Evolutionary conservation across 2,329 filamentous ascomycete species (phyloP).

Genomic region (Coniochaeta sp.): DNA sequence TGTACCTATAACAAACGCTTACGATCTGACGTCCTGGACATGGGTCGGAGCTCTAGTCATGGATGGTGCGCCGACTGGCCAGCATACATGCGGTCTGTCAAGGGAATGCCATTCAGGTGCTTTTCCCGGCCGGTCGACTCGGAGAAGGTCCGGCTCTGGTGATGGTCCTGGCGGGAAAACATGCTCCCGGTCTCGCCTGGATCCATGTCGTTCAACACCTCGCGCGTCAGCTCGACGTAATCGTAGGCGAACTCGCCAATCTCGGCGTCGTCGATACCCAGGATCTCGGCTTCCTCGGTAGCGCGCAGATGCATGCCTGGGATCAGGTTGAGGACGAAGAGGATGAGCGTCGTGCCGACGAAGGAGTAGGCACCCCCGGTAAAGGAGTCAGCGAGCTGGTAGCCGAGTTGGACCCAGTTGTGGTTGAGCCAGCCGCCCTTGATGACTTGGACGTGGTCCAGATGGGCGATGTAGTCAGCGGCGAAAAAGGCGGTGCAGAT

Average conservation of each 20-base stretch:
- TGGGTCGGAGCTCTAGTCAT: slow-evolving; percentile 1
- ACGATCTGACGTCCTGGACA: background rate
- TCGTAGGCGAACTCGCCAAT: slow-evolving; percentile 95
- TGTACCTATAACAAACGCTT: background rate
- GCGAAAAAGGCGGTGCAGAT: slow-evolving; percentile 77
- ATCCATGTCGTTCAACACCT: slow-evolving; percentile 39
- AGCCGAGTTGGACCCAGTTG: slow-evolving; percentile 75
- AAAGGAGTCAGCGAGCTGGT: slow-evolving; percentile 76
- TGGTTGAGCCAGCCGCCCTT: slow-evolving; percentile 75
- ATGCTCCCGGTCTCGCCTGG: slow-evolving; percentile 34
- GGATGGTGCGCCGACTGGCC: background rate
- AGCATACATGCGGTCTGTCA: background rate
- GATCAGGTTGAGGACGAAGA: slow-evolving; percentile 72
- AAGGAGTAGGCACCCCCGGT: slow-evolving; percentile 74
- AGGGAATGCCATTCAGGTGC: background rate
- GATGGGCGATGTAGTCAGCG: slow-evolving; percentile 73
- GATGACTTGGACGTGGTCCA: slow-evolving; percentile 64
- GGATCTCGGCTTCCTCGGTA: slow-evolving; percentile 68
- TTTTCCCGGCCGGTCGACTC: background rate
- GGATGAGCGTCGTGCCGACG: slow-evolving; percentile 66
- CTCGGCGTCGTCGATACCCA: slow-evolving; percentile 83
- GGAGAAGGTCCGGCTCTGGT: background rate
- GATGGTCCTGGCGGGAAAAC: slow-evolving; percentile 15
- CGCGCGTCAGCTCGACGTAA: slow-evolving; percentile 52
- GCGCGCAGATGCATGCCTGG: slow-evolving; percentile 70